Evolutionary conservation across 1,284 basidiomycete species (phyloP), one percentile per base, ranked within the genome.

Genomic region (Waitea zeae): DNA sequence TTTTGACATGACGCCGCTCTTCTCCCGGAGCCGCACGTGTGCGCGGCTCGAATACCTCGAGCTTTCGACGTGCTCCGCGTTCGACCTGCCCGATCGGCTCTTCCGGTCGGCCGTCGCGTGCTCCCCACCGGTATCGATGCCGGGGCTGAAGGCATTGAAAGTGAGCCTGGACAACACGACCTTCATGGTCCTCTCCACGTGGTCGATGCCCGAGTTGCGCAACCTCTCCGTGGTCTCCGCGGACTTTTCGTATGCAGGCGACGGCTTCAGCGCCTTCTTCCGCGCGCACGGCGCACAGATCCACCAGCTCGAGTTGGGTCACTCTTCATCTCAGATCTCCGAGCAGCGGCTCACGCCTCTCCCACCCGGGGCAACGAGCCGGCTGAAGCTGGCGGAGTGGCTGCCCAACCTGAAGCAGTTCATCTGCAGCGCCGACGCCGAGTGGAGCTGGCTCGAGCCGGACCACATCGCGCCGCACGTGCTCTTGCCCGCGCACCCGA

Each of bases 381-480:
- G 42, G 26, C 58, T 69, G 9, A 62, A 64, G 5, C 59, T 80
- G 11, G 69, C 67, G 12, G 55, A 58, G 13, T 73, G 70, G 64
- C 77, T 70, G 40, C 75, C 77, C 0, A 69, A 72, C 42, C 55
- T 80, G 27, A 56, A 56, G 24, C 64, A 77, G 46, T 73, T 81
- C 46, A 70, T 81, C 36, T 78, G 76, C 45, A 67, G 63, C 32
- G 76, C 76, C 3, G 73, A 79, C 39, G 75, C 76, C 2, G 75
- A 76, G 45, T 81, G 77, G 77, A 74, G 79, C 42, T 81, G 77
- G 78, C 64, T 69, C 43, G 62, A 59, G 35, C 78, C 78, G 0
- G 76, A 81, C 46, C 78, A 74, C 73, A 77, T 81, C 42, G 72
- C 76, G n/a, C 76, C 78, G 1, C 78, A 81, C 40, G 59, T 77